Percentiles rank a stretch among this genome's conserved stretches.
These are phyloP conservation scores for Dactylellina leptospora DNA, from an alignment of 2,329 filamentous ascomycete genomes.

Conservation along the genomic window DNA sequence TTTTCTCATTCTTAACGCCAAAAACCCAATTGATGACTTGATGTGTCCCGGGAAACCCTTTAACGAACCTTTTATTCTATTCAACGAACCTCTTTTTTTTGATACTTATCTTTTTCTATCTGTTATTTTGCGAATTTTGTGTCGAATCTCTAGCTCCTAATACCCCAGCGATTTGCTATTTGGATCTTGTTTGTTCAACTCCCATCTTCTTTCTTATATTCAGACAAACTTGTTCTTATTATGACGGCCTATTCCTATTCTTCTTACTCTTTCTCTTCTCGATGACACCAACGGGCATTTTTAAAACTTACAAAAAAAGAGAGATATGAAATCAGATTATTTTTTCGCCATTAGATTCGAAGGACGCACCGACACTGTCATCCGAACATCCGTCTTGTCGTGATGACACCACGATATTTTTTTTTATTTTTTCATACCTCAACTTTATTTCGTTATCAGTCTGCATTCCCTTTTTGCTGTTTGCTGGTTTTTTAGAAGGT, in stretches of 20 bases:
- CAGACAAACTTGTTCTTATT: conserved; percentile 40
- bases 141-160: conserved; percentile 50
- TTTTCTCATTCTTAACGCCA: conserved; percentile 29
- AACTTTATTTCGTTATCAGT: conserved; percentile 7
- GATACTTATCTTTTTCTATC: conserved; percentile 16
- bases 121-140: conserved; percentile 9
- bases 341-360: conserved; percentile 31
- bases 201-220: conserved; percentile 32
- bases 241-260: conserved; percentile 46
- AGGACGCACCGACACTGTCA: conserved; percentile 33
- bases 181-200: conserved; percentile 3
- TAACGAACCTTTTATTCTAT: conserved; percentile 36
- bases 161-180: conserved; percentile 50
- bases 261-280: conserved; percentile 25
- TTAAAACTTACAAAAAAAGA: conserved; percentile 46
- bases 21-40: conserved; percentile 50
- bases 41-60: conserved; percentile 48
- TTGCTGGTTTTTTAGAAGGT: conserved; percentile 48
- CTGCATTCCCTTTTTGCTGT: conserved; percentile 14
- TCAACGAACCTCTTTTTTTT: conserved; percentile 23
- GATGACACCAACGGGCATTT: conserved; percentile 10
- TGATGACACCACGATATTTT: conserved; percentile 16
- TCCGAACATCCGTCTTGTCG: conserved; percentile 18
- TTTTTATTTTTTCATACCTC: not conserved
- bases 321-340: conserved; percentile 17